Base-by-base conservation (phyloP, 2,329 filamentous ascomycete species). In the Cladorrhinum sp. region DNA sequence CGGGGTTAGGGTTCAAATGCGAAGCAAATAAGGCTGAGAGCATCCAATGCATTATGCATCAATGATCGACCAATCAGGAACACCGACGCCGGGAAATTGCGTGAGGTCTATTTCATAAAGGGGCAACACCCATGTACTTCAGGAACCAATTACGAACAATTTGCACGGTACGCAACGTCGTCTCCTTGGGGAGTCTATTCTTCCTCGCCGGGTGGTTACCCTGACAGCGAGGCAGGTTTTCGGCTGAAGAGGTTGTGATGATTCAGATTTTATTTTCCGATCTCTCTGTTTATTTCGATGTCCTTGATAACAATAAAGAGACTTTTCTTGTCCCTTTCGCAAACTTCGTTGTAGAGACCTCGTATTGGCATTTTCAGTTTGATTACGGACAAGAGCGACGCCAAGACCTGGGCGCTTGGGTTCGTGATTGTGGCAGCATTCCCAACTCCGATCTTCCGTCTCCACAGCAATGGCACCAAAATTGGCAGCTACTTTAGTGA, bases 311-410 rank as follows among this genome's bases (percentile, higher is more conserved):
- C 8, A 36, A 36, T 3, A 36, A 9, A 36, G 32, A 8, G 32
- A 36, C 25, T 29, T 29, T 4, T 29, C 25, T n/a, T n/a, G n/a
- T n/a, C n/a, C n/a, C n/a, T n/a, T n/a, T n/a, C n/a, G n/a, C 25
- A 29, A 29, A 10, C 10, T 29, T 29, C 25, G 32, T 36, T 36
- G 32, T 36, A n/a, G 20, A 45, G 4, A 12, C 12, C 60, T 64
- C 62, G 62, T 64, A 60, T 64, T 38, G 57, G 56, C 53, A 57
- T 48, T 41, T 41, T 45, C 27, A 29, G 49, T 62, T 64, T 64
- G 58, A 62, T 64, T 62, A 41, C 60, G 32, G 41, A 48, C 51
- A 49, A 49, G 45, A 55, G 49, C 29, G 32, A n/a, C 24, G 62
- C 60, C 62, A 64, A 64, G 62, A 23, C 49, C 50, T 29, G 16